These are phyloP conservation scores for Mucuna pruriens DNA, from an alignment of 306 rosid species.

Conservation along the genomic window DNA sequence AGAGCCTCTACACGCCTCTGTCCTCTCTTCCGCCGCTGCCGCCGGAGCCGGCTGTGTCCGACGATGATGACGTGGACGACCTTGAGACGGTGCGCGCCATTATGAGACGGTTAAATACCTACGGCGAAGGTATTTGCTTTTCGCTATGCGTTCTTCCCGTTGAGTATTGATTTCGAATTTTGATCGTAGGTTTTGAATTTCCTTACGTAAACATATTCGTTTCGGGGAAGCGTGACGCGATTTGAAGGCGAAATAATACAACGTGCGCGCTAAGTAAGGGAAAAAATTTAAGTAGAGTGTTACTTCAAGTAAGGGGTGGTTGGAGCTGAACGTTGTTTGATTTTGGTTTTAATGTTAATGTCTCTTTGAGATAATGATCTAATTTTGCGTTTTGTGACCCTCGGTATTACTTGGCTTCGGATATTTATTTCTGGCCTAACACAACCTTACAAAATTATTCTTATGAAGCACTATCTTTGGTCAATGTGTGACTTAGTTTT, in stretches of 20 bases:
- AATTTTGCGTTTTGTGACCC: not conserved
- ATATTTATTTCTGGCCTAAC: not conserved
- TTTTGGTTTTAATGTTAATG: too few species aligned
- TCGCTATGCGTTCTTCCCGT: not conserved
- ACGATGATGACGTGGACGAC: conserved; percentile 67
- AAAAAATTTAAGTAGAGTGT: not conserved
- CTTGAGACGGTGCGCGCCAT: conserved; percentile 64
- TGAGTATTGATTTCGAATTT: not conserved
- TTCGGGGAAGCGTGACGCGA: not conserved
- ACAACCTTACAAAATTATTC: too few species aligned
- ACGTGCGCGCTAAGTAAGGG: not conserved
- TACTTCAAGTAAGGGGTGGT: conserved; percentile 5
- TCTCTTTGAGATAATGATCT: conserved; percentile 11
- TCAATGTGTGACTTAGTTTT: not conserved
- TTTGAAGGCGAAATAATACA: not conserved
- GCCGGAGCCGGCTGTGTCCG: not conserved
- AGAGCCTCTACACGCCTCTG: conserved; percentile 53
- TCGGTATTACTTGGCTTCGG: not conserved
- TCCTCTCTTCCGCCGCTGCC: conserved; percentile 45
- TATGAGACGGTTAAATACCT: conserved; percentile 58
- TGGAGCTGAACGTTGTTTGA: conserved; percentile 11
- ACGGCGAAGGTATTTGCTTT: conserved; percentile 50
- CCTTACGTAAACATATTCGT: not conserved
- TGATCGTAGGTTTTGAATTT: not conserved
- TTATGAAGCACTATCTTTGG: not conserved